Conservation (phyloP, 192 early-diverging fungal species). For the Radiomyces spectabilis region DNA sequence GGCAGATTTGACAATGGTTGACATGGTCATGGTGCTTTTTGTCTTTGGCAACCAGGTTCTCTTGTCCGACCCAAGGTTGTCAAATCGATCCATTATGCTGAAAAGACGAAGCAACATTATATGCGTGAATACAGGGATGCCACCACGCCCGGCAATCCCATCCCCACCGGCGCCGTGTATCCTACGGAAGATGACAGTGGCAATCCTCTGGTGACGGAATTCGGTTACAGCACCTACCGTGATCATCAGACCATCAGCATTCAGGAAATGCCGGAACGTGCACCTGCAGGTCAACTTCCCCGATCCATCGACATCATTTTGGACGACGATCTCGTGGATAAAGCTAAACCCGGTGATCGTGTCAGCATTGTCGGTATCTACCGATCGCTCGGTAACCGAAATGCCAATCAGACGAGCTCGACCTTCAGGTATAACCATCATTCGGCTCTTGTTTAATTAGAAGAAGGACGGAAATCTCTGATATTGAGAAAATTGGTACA, state of each 20-base stretch:
- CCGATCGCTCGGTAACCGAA: slow-evolving; percentile 74
- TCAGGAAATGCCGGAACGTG: slow-evolving; percentile 99
- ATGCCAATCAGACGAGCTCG: slow-evolving; percentile 66
- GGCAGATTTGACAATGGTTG: too few species aligned
- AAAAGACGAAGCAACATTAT: slow-evolving; percentile 73
- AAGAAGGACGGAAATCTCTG: neutral
- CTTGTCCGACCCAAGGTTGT: slow-evolving; percentile 94
- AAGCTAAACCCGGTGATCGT: slow-evolving; percentile 94
- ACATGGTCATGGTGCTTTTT: neutral
- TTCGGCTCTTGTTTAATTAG: neutral
- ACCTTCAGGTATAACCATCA: slow-evolving; percentile 61
- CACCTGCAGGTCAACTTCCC: slow-evolving; percentile 89
- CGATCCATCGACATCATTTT: slow-evolving; percentile 90
- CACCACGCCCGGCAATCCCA: slow-evolving; percentile 58
- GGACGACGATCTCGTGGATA: slow-evolving; percentile 94
- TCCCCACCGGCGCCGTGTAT: slow-evolving; percentile 72
- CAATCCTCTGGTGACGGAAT: slow-evolving; percentile 88
- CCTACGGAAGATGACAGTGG: slow-evolving; percentile 94
- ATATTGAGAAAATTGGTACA: neutral
- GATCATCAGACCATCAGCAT: slow-evolving; percentile 91
- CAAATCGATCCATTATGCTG: slow-evolving; percentile 87
- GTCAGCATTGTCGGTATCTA: slow-evolving; percentile 92
- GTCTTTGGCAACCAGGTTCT: slow-evolving; percentile 51
- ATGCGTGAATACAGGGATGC: slow-evolving; percentile 84
- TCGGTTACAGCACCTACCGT: slow-evolving; percentile 79